Base-by-base conservation (phyloP, 768 basidiomycete genomes). In the Phaeotremella skinneri region DNA sequence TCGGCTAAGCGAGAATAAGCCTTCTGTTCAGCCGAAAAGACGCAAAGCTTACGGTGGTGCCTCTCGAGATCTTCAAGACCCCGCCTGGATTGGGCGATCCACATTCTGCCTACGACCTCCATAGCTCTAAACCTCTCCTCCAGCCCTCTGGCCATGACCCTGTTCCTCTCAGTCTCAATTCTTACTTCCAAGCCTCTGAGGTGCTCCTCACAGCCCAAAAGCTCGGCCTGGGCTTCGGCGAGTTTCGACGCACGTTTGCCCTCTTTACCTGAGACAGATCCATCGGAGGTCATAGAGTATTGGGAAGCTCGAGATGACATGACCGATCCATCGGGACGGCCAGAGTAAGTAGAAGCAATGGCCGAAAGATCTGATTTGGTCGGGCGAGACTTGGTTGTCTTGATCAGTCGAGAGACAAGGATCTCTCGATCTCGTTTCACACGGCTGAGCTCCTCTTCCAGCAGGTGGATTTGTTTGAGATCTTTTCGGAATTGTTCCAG, bases 161-260 rank as follows among this genome's bases (percentile, higher is more conserved):
- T 75, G 61, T 72, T 75, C 49, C 76, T 56, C 56, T 77, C 76
- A 49, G 61, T 53, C 62, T 77, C 76, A 48, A 77, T 68, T 47
- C 66, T 54, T 21, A 77, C 69, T 55, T 77, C 76, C 51, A 77
- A 50, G 0, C 63, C 55, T 29, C 76, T 31, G 43, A 77, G 48
- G 55, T 77, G 76, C 51, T 77, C 76, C 32, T 77, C 76, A 49
- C 76, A 77, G 1, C 76, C 76, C 2, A 77, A 52, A 37, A 77
- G 55, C 55, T 77, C 76, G 23, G 76, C 76, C 59, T 77, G 76
- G 11, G 76, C 76, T 20, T 74, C 74, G 4, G 69, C 70, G 1
- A 77, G 56, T 55, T 77, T 77, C 1, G 62, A 62, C 13, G 70
- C 70, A 20, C 74, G 47, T 61, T 75, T 77, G 25, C 68, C 64